A percentile compares a stretch with the other conserved stretches of the same genome.
These are phyloP conservation scores for Mycena kentingensis DNA, from an alignment of 768 basidiomycete genomes.

Conservation along the genomic window DNA sequence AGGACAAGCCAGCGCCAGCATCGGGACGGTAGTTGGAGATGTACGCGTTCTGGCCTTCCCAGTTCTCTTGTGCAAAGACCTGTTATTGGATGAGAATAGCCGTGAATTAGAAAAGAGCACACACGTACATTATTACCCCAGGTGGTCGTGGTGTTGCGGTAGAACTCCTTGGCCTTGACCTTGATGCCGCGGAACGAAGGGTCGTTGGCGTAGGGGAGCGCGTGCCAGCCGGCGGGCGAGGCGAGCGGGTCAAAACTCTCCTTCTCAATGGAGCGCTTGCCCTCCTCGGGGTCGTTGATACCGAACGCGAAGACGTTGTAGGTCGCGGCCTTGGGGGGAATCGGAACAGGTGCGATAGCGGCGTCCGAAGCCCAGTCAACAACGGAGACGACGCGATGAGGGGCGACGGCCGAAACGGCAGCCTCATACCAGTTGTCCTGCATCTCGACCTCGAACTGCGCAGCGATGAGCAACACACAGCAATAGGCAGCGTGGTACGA, in stretches of 20 bases:
- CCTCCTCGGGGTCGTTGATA: constrained; percentile 80
- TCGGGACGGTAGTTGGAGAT: constrained; percentile 79
- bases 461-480: not conserved
- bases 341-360: constrained; percentile 46
- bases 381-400: constrained; percentile 81
- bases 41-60: constrained; percentile 70
- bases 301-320: constrained; percentile 84
- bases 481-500: constrained; percentile 11
- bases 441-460: constrained; percentile 88
- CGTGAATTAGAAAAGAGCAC: not conserved
- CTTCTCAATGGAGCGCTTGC: constrained; percentile 55
- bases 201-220: constrained; percentile 71
- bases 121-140: constrained; percentile 82
- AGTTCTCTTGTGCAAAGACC: constrained; percentile 94
- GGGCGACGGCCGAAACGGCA: constrained; percentile 70
- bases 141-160: constrained; percentile 75
- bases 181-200: constrained; percentile 45
- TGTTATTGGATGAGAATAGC: constrained; percentile 25
- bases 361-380: constrained; percentile 95
- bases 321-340: constrained; percentile 38
- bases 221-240: constrained; percentile 91
- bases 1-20: constrained; percentile 54
- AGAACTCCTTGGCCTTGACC: constrained; percentile 35
- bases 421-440: constrained; percentile 96
- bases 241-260: constrained; percentile 78